Evolutionary conservation across 2,329 filamentous ascomycete genomes (phyloP).

Genomic region (Verticillium longisporum): DNA sequence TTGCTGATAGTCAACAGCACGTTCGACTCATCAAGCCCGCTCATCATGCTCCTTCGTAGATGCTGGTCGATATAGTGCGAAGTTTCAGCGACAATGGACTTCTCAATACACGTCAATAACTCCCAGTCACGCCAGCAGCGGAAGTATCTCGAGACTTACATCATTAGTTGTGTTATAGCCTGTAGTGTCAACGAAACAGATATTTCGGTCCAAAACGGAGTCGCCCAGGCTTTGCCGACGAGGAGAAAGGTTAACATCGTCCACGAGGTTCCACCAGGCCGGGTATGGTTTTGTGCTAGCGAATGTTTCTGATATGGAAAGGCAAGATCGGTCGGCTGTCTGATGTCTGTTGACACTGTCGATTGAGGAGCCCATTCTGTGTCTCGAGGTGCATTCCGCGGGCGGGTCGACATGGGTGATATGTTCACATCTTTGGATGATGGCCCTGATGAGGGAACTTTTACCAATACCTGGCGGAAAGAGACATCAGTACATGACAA

Average conservation of each 20-base stretch:
- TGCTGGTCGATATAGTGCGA: constrained; percentile 68
- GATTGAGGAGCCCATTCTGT: not conserved
- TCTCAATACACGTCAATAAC: constrained; percentile 16
- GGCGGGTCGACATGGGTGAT: constrained; percentile 87
- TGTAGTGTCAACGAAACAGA: constrained; percentile 88
- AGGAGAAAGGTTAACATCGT: constrained; percentile 47
- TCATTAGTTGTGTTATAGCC: constrained; percentile 50
- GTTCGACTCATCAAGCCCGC: constrained; percentile 65
- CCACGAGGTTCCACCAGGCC: constrained; percentile 79
- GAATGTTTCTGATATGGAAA: constrained; percentile 56
- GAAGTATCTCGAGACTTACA: constrained; percentile 32
- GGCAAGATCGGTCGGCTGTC: constrained; percentile 8
- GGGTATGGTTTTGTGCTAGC: constrained; percentile 82
- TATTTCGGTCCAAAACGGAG: constrained; percentile 77
- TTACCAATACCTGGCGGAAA: constrained; percentile 65
- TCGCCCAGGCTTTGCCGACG: constrained; percentile 55
- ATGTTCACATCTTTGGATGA: constrained; percentile 80
- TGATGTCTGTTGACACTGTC: not conserved
- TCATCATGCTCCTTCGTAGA: constrained; percentile 52
- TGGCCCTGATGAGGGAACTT: constrained; percentile 80
- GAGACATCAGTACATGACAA: constrained; percentile 5
- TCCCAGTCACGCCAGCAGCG: not conserved
- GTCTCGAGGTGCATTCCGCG: constrained; percentile 11
- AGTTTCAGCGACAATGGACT: constrained; percentile 52
- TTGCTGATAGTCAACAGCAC: constrained; percentile 72